Conservation (phyloP, 176 grass and related monocot genomes). For the Eremochloa ophiuroides region DNA sequence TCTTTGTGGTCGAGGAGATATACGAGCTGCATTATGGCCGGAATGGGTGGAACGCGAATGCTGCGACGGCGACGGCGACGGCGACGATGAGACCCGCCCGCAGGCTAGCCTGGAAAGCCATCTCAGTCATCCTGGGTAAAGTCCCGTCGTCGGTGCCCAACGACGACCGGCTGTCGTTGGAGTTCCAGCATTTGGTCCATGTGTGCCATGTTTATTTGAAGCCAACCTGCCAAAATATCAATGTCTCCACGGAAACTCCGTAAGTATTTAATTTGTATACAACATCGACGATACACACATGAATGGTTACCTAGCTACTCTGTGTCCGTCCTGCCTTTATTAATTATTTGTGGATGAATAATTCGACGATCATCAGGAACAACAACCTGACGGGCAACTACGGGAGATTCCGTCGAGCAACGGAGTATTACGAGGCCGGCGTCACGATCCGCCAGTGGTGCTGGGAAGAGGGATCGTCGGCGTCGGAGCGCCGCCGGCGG, state of each 20-base stretch:
- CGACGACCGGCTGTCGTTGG: background rate
- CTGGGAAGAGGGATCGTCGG: background rate
- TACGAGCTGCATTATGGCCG: too few species aligned
- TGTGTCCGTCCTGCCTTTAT: too few species aligned
- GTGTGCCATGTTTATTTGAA: constrained; percentile 15
- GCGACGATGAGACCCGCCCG: background rate
- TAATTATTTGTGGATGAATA: too few species aligned
- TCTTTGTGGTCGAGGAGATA: background rate
- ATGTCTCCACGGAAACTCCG: background rate
- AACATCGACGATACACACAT: too few species aligned
- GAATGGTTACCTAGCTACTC: too few species aligned
- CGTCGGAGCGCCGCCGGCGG: background rate
- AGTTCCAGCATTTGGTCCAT: constrained; percentile 8
- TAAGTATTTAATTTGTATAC: too few species aligned
- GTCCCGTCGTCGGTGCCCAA: background rate
- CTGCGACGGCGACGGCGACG: background rate
- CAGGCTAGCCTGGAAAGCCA: background rate
- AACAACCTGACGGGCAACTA: too few species aligned
- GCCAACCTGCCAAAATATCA: background rate
- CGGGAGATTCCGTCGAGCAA: constrained; percentile 5
- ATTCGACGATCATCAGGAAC: too few species aligned
- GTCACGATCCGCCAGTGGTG: background rate
- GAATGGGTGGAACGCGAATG: too few species aligned
- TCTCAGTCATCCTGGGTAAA: background rate
- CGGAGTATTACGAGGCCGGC: constrained; percentile 20